phyloP scores from a whole-genome alignment of 768 basidiomycete genomes.

The Kwoniella botswanensis region DNA sequence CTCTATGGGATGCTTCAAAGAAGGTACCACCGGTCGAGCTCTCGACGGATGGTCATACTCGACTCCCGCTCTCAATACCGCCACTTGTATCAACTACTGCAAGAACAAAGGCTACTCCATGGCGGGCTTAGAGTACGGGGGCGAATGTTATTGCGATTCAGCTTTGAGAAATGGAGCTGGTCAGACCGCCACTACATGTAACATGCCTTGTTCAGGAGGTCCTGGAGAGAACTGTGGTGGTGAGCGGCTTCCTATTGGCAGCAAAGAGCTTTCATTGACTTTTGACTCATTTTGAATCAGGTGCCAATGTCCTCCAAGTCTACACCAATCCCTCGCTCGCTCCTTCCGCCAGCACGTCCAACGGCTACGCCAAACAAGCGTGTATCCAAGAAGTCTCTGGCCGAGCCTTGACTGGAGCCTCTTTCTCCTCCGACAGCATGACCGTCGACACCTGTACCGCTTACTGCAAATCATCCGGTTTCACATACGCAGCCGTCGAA shows the following conservation, averaged over 20 bases:
- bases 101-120: constrained; percentile 27
- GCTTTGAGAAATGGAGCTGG: constrained; percentile 34
- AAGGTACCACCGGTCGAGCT: constrained; percentile 26
- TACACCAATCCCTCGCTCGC: constrained; percentile 30
- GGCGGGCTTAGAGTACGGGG: constrained; percentile 35
- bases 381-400: constrained; percentile 33
- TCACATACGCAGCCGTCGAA: constrained; percentile 32
- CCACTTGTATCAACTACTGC: constrained; percentile 30
- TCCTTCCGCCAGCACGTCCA: constrained; percentile 16
- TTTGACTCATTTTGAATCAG: background rate
- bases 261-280: background rate
- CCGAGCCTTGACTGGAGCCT: constrained; percentile 27
- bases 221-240: constrained; percentile 30
- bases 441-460: constrained; percentile 34
- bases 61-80: constrained; percentile 18
- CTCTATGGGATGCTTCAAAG: constrained; percentile 20
- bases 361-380: constrained; percentile 24
- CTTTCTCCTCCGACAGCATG: constrained; percentile 22
- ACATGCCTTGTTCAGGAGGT: constrained; percentile 33
- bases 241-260: background rate
- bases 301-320: constrained; percentile 23
- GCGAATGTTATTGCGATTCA: constrained; percentile 38
- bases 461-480: constrained; percentile 26
- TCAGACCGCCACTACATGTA: constrained; percentile 19
- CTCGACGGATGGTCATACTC: constrained; percentile 24